Evolutionary conservation across 768 basidiomycete genomes (phyloP).

Genomic region (Leccinum disarticulatum): DNA sequence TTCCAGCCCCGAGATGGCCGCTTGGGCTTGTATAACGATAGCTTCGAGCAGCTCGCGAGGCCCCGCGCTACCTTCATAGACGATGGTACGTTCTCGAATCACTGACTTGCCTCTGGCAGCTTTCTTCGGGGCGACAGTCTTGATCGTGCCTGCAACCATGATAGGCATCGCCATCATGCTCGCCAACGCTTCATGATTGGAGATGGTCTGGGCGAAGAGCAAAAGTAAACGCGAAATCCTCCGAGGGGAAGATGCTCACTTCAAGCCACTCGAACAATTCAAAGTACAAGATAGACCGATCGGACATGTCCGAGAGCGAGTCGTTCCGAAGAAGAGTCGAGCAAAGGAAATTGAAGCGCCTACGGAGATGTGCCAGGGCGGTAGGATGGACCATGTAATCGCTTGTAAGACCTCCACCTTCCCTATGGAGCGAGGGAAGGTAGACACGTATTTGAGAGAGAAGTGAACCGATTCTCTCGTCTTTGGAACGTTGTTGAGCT

Average conservation of each 20-base stretch:
- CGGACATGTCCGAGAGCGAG: constrained; percentile 92
- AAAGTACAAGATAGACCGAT: constrained; percentile 80
- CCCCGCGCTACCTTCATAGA: constrained; percentile 89
- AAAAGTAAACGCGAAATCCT: not conserved
- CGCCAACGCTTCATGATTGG: constrained; percentile 88
- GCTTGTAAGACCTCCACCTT: constrained; percentile 74
- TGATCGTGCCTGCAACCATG: constrained; percentile 77
- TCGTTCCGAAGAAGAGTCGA: constrained; percentile 88
- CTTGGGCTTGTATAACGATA: constrained; percentile 89
- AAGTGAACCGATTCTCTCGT: constrained; percentile 68
- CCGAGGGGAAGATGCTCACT: constrained; percentile 42
- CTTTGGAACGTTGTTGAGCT: constrained; percentile 69
- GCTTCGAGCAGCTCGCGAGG: constrained; percentile 91
- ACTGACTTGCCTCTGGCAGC: constrained; percentile 43
- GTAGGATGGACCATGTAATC: constrained; percentile 95
- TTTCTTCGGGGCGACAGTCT: constrained; percentile 60
- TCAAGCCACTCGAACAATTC: constrained; percentile 92
- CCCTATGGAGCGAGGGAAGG: constrained; percentile 77
- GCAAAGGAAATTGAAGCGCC: constrained; percentile 87
- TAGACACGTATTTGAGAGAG: constrained; percentile 75
- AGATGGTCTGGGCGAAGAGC: constrained; percentile 65
- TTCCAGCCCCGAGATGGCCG: constrained; percentile 86
- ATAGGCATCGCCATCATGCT: constrained; percentile 98
- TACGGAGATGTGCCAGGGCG: constrained; percentile 84
- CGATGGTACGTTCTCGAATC: constrained; percentile 76